Conservation (phyloP, 2,329 filamentous ascomycete species). For the Huntiella abstrusa region DNA sequence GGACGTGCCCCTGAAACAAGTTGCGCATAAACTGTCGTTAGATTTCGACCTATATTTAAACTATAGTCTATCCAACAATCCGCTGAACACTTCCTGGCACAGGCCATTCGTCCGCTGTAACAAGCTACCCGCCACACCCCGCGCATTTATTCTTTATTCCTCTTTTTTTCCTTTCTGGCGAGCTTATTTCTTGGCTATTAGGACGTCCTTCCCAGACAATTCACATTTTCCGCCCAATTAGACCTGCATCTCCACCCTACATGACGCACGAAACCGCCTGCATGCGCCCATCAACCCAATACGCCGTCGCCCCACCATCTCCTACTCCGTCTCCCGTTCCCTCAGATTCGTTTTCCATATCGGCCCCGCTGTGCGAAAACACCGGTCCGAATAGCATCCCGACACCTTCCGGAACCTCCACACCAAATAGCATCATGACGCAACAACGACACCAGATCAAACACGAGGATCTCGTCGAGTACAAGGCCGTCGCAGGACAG, state of each 20-base stretch:
- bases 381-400: neutral
- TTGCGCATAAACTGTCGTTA: too few relatives aligned
- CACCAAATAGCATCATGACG: neutral
- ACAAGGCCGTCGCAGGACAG: conserved; percentile 70
- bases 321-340: neutral
- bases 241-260: too few relatives aligned
- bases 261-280: too few relatives aligned
- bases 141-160: neutral
- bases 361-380: neutral
- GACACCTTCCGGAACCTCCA: neutral
- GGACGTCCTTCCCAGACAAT: neutral
- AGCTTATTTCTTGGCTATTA: neutral
- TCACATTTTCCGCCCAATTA: neutral
- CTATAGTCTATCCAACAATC: too few relatives aligned
- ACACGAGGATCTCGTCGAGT: conserved; percentile 23
- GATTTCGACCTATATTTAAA: too few relatives aligned
- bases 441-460: conserved; percentile 1
- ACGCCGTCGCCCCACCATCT: neutral
- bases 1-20: too few relatives aligned
- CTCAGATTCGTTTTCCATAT: too few relatives aligned
- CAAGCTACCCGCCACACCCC: neutral
- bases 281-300: too few relatives aligned
- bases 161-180: neutral
- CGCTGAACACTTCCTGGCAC: neutral
- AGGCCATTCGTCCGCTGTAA: neutral